Percentiles rank a stretch among this genome's conserved stretches.
phyloP scores from a whole-genome alignment of 2,329 filamentous ascomycete genomes.

The Colletotrichum liriopes region DNA sequence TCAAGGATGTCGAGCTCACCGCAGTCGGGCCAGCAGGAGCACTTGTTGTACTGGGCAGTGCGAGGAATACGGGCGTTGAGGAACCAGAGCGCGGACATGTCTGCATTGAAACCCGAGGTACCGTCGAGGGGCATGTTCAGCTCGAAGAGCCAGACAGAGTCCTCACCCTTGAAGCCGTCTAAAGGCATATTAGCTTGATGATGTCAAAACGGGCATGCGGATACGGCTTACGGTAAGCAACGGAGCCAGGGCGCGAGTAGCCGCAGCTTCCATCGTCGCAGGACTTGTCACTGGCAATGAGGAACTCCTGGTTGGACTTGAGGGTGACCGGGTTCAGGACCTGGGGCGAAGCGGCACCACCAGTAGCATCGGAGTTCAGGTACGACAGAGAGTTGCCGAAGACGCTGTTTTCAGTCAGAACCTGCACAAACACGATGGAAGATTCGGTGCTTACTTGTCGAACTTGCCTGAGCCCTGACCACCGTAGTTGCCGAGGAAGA shows the following conservation, averaged over 20 bases:
- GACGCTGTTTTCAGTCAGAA: constrained; percentile 48
- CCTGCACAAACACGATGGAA: neutral
- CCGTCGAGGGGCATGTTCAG: constrained; percentile 80
- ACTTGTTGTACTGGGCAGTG: constrained; percentile 78
- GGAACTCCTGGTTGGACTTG: constrained; percentile 61
- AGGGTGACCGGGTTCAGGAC: constrained; percentile 58
- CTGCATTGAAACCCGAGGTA: constrained; percentile 66
- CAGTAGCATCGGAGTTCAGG: constrained; percentile 59
- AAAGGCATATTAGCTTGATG: constrained; percentile 33
- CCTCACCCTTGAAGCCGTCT: constrained; percentile 80
- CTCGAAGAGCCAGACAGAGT: constrained; percentile 77
- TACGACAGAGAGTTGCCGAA: constrained; percentile 65
- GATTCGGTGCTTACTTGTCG: constrained; percentile 56
- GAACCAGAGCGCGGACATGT: constrained; percentile 84
- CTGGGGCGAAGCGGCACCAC: constrained; percentile 56
- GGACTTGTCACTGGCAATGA: constrained; percentile 61
- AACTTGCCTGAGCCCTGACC: constrained; percentile 60
- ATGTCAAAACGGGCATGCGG: no score
- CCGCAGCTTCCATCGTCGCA: constrained; percentile 61
- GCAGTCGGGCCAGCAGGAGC: constrained; percentile 82
- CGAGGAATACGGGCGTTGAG: constrained; percentile 82
- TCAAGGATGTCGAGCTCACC: constrained; percentile 86
- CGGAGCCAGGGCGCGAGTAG: constrained; percentile 58
- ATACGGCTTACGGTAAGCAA: constrained; percentile 60
- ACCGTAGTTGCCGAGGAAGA: constrained; percentile 66